A percentile compares a stretch with the other conserved stretches of the same genome.
phyloP scores from a whole-genome alignment of 1,284 basidiomycete genomes.

The Ganoderma leucocontextum region DNA sequence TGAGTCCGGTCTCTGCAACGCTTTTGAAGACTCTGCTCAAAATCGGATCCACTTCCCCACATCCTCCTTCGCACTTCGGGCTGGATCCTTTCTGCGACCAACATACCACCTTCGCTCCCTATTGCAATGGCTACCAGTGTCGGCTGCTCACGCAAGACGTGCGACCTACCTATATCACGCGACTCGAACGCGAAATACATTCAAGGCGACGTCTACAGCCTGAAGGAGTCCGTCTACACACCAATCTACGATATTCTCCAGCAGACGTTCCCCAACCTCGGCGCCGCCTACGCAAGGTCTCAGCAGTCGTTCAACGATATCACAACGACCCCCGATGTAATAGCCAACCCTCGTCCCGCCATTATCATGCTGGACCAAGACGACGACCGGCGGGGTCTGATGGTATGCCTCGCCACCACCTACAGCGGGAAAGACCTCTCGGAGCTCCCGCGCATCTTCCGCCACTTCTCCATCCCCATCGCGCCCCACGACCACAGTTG shows the following conservation, averaged over 20 bases:
- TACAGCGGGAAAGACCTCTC: background rate
- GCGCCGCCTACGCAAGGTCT: background rate
- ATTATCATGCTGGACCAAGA: background rate
- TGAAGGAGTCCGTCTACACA: background rate
- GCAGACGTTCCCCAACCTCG: background rate
- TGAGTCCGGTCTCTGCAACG: background rate
- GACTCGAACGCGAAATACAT: background rate
- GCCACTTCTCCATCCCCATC: background rate
- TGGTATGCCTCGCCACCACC: background rate
- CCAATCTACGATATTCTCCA: background rate
- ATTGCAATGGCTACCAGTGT: background rate
- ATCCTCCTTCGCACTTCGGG: background rate
- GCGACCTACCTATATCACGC: background rate
- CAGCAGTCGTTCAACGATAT: background rate
- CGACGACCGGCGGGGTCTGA: background rate
- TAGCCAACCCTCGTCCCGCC: background rate
- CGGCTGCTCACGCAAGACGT: background rate
- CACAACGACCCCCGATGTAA: background rate
- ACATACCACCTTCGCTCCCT: background rate
- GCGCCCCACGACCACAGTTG: background rate
- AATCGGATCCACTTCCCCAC: background rate
- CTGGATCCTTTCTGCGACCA: background rate
- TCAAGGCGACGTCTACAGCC: background rate
- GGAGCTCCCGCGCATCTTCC: background rate
- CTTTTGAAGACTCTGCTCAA: background rate